Evolutionary conservation across 139 green algal genomes (phyloP), one percentile per base, ranked within the genome.

Genomic region (Yamagishiella unicocca): DNA sequence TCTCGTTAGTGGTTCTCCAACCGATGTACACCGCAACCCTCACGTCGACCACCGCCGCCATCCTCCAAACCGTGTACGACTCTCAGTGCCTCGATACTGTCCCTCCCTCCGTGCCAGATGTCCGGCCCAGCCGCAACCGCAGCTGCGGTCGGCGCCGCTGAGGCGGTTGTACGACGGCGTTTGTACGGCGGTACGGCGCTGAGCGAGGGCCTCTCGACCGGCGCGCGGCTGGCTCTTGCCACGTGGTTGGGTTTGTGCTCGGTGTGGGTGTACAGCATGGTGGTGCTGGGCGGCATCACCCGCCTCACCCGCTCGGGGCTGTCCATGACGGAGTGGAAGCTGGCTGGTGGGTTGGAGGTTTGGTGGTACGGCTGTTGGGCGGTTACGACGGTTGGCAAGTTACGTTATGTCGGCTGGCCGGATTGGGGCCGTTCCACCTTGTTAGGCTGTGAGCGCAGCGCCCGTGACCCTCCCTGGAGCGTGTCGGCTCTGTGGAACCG

Each of bases 281-380:
- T 99, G 37, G 95, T 99, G 46, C 81, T 99, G n/a, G 98, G 98
- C 1, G 98, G 98, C 45, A 81, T 98, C 45, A 99, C 98, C 0
- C 93, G 98, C 5, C 95, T 99, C 24, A 99, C 98, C 0, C 91
- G 98, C 42, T 98, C 95, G 0, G 98, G 98, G 1, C 95, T 99
- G 67, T 99, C 95, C 45, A 99, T 99, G 98, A 99, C 98, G 5
- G 97, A 99, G 75, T 99, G 98, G 98, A 99, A 98, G 92, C 99
- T 99, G 80, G 94, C 95, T 24, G 98, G 98, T 90, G 93, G 93
- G 89, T 1, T 4, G 19, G 54, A 4, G 19, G 3, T 21, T 35
- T 21, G 37, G 38, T 22, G 25, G 53, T 40, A 22, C 2, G 53
- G 64, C 64, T n/a, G n/a, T n/a, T n/a, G n/a, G n/a, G n/a, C n/a